phyloP scores from a whole-genome alignment of 768 basidiomycete genomes.

The Boletus rex-veris region DNA sequence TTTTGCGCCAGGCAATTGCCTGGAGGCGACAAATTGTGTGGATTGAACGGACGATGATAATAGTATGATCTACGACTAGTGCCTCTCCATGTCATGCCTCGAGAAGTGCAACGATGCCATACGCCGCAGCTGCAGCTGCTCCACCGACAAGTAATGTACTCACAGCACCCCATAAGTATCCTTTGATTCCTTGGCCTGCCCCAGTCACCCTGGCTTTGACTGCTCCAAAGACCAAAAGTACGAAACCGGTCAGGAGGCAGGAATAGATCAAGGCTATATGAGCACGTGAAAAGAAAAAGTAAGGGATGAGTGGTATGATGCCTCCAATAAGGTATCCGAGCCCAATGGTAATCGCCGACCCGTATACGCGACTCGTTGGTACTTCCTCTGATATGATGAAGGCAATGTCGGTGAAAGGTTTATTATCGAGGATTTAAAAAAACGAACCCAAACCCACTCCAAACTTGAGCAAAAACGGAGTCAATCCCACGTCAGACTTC shows the following conservation, averaged over 20 bases:
- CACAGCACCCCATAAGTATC: slow-evolving; percentile 84
- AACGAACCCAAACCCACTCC: slow-evolving; percentile 84
- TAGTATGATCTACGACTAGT: no score
- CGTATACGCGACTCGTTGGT: slow-evolving; percentile 76
- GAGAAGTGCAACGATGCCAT: slow-evolving; percentile 51
- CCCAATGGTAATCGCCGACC: slow-evolving; percentile 93
- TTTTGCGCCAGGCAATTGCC: no score
- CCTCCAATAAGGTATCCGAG: slow-evolving; percentile 93
- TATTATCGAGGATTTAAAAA: background rate
- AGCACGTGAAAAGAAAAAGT: slow-evolving; percentile 81
- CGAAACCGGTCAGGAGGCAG: slow-evolving; percentile 74
- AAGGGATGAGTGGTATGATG: slow-evolving; percentile 86
- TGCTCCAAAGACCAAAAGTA: slow-evolving; percentile 86
- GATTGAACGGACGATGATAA: no score
- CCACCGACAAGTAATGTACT: slow-evolving; percentile 89
- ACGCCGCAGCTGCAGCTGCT: slow-evolving; percentile 77
- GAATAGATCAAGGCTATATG: slow-evolving; percentile 69
- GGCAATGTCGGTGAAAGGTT: background rate
- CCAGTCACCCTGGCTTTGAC: slow-evolving; percentile 88
- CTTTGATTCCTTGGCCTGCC: slow-evolving; percentile 58
- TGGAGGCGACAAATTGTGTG: no score
- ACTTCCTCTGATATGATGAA: slow-evolving; percentile 67
- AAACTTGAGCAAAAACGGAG: slow-evolving; percentile 92
- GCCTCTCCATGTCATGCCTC: slow-evolving; percentile 27
- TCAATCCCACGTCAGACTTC: slow-evolving; percentile 80